Evolutionary conservation across 306 rosid genomes (phyloP).

Genomic region (Prinsepia uniflora): DNA sequence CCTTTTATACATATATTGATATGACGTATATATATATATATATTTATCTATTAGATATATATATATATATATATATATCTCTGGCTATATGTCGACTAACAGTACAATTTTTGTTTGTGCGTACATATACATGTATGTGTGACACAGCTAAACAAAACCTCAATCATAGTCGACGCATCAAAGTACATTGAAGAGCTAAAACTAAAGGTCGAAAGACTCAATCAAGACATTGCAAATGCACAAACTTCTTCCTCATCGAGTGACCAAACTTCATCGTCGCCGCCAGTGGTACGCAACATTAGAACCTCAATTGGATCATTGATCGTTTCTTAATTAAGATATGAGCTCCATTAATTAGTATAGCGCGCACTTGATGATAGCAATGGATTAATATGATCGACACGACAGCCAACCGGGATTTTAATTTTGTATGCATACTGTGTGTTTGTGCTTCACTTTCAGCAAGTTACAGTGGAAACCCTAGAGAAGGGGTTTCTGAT

Average conservation of each 20-base stretch:
- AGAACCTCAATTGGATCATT: too few species aligned
- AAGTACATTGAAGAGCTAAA: conserved; percentile 83
- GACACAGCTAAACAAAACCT: conserved; percentile 59
- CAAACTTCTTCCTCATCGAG: conserved; percentile 38
- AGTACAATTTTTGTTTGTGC: conserved; percentile 8
- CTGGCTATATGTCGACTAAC: neutral
- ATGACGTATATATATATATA: neutral
- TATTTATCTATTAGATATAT: neutral
- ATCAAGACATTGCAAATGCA: conserved; percentile 58
- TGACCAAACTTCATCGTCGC: conserved; percentile 37
- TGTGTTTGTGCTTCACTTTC: neutral
- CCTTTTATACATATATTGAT: neutral
- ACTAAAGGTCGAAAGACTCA: conserved; percentile 72
- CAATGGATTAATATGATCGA: too few species aligned
- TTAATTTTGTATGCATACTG: neutral
- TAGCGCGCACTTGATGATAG: too few species aligned
- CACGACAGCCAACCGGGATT: neutral
- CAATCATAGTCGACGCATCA: conserved; percentile 87
- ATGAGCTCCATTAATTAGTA: too few species aligned
- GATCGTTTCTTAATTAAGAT: too few species aligned
- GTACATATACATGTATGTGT: neutral
- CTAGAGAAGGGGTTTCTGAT: conserved; percentile 76
- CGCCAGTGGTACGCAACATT: conserved; percentile 52
- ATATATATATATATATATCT: neutral
- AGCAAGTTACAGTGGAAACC: conserved; percentile 86